Evolutionary conservation across 371 early-diverging fungal species (phyloP).

Genomic region (Apophysomyces variabilis): DNA sequence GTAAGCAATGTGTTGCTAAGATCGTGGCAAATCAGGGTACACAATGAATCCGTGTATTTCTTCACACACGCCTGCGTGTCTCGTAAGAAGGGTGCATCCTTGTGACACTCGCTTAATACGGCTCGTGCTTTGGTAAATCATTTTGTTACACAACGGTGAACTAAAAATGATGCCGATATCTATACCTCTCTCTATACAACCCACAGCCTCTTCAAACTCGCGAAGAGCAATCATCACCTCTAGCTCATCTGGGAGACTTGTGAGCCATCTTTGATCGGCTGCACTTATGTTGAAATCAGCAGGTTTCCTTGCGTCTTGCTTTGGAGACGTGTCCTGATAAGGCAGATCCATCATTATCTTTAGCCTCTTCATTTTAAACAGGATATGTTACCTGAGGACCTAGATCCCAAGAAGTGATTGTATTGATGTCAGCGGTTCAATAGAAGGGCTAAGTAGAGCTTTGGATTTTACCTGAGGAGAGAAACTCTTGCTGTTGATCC

Average conservation of each 20-base stretch:
- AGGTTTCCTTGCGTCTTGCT: constrained; percentile 3
- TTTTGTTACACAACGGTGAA: background rate
- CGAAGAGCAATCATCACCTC: constrained; percentile 89
- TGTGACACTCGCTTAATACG: constrained; percentile 37
- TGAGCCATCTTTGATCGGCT: constrained; percentile 67
- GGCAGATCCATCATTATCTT: background rate
- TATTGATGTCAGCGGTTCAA: background rate
- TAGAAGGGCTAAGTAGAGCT: constrained; percentile 1
- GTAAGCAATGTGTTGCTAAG: constrained; percentile 79
- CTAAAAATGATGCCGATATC: too few species aligned
- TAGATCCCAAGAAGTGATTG: background rate
- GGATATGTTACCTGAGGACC: background rate
- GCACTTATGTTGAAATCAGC: constrained; percentile 25
- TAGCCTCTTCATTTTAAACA: background rate
- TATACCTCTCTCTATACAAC: constrained; percentile 71
- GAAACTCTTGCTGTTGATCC: constrained; percentile 46
- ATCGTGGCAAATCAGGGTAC: constrained; percentile 72
- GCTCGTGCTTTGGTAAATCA: constrained; percentile 36
- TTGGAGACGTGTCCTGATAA: background rate
- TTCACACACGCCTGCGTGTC: constrained; percentile 62
- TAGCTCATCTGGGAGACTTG: constrained; percentile 80
- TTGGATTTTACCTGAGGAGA: constrained; percentile 16
- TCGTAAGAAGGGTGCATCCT: constrained; percentile 51
- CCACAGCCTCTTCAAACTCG: constrained; percentile 84
- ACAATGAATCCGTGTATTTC: constrained; percentile 66